Percentiles rank a stretch among this genome's conserved stretches.
phyloP scores from a whole-genome alignment of 202 grass and related monocot genomes.

The Cymbopogon flexuosus region DNA sequence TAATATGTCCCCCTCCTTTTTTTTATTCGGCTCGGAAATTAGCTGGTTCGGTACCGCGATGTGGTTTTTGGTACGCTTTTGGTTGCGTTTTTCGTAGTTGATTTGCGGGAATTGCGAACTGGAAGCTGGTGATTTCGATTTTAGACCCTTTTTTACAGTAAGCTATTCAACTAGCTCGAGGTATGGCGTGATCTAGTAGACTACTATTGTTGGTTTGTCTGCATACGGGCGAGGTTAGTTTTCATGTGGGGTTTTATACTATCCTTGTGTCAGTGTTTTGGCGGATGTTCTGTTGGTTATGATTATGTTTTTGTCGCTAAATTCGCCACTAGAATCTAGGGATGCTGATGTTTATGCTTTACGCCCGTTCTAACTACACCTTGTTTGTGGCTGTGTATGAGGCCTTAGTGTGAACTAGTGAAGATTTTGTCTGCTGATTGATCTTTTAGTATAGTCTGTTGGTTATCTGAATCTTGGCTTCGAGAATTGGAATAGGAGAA shows the following conservation, averaged over 20 bases:
- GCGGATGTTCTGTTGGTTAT: not conserved
- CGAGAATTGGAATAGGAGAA: not conserved
- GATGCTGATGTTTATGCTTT: not conserved
- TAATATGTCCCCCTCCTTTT: not conserved
- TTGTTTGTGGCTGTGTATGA: not conserved
- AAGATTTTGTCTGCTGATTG: not conserved
- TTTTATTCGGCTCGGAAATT: not conserved
- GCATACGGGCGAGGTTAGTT: not conserved
- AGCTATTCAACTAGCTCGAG: not conserved
- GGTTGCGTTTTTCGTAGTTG: conserved; percentile 10
- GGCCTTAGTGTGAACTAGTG: not conserved
- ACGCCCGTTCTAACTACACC: not conserved
- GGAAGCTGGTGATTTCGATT: not conserved
- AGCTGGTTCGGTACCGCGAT: conserved; percentile 17
- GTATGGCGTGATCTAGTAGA: not conserved
- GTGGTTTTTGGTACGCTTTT: not conserved
- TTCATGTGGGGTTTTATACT: not conserved
- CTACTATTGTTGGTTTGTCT: not conserved
- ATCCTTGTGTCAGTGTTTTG: not conserved
- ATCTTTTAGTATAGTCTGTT: not conserved
- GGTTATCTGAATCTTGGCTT: not conserved
- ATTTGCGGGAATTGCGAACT: not conserved
- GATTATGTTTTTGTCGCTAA: not conserved
- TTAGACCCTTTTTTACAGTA: not conserved
- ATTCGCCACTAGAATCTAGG: not conserved